Evolutionary conservation across 1,284 basidiomycete species (phyloP).

Genomic region (Taiwanofungus camphoratus): DNA sequence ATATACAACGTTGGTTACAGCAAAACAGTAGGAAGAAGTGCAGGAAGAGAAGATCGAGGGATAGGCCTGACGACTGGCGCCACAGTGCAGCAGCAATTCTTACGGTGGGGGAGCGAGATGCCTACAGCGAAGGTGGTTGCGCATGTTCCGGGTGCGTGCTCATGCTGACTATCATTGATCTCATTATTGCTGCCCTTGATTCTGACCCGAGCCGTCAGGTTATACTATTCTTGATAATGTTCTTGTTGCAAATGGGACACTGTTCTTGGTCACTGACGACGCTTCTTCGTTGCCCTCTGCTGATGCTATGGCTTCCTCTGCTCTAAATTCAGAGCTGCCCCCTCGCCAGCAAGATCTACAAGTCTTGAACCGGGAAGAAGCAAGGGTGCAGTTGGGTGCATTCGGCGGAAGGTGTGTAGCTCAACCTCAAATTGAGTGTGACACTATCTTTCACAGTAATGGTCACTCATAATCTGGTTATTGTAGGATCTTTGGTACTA

Average conservation of each 20-base stretch:
- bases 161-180: slow-evolving; percentile 2
- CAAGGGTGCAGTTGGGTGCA: slow-evolving; percentile 21
- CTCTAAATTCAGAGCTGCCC: slow-evolving; percentile 26
- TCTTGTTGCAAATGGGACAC: slow-evolving; percentile 58
- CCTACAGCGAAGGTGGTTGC: slow-evolving; percentile 47
- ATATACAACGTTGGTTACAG: slow-evolving; percentile 28
- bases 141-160: slow-evolving; percentile 52
- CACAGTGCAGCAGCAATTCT: slow-evolving; percentile 44
- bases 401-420: slow-evolving; percentile 28
- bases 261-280: slow-evolving; percentile 65
- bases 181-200: not conserved
- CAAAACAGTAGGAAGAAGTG: slow-evolving; percentile 27
- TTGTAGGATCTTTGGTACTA: slow-evolving; percentile 25
- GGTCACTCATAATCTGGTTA: too few relatives aligned
- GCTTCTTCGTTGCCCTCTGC: slow-evolving; percentile 44
- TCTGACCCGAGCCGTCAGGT: slow-evolving; percentile 41
- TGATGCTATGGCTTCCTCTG: slow-evolving; percentile 43
- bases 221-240: slow-evolving; percentile 79
- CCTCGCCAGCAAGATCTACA: slow-evolving; percentile 63
- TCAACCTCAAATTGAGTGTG: not conserved
- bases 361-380: slow-evolving; percentile 20
- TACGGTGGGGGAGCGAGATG: slow-evolving; percentile 46
- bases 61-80: slow-evolving; percentile 21
- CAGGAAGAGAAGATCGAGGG: slow-evolving; percentile 17
- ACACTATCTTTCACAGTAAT: too few relatives aligned